phyloP scores from a whole-genome alignment of 2,329 filamentous ascomycete genomes.

The Zymoseptoria tritici region DNA sequence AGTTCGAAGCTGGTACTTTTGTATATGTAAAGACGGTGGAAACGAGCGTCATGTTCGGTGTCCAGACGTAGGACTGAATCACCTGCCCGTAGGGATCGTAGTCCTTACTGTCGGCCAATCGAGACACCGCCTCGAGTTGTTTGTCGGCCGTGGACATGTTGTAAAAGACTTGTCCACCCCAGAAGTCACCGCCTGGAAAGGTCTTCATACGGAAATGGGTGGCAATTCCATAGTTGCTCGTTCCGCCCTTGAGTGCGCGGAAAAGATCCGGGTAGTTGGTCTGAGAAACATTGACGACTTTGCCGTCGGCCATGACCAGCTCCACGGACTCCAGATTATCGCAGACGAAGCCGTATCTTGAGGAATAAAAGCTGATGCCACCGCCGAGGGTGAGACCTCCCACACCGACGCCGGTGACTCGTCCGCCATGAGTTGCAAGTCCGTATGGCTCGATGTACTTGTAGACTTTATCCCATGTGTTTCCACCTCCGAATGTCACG shows the following conservation, averaged over 20 bases:
- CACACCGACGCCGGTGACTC: constrained; percentile 19
- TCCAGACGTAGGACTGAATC: neutral
- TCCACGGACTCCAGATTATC: constrained; percentile 24
- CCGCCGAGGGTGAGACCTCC: constrained; percentile 24
- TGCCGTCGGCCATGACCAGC: constrained; percentile 20
- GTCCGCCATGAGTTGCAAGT: constrained; percentile 15
- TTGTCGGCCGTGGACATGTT: neutral
- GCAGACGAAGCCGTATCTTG: constrained; percentile 20
- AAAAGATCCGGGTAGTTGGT: constrained; percentile 17
- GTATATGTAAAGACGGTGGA: neutral
- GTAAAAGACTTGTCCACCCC: neutral
- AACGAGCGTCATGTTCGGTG: neutral
- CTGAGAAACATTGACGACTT: constrained; percentile 15
- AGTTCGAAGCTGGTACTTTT: neutral
- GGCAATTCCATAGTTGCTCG: constrained; percentile 22
- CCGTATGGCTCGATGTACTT: constrained; percentile 6
- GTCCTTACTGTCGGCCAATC: neutral
- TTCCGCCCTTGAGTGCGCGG: constrained; percentile 18
- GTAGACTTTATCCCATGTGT: constrained; percentile 11
- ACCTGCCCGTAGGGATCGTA: neutral
- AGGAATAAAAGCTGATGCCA: constrained; percentile 22
- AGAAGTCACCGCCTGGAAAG: constrained; percentile 1
- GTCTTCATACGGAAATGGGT: constrained; percentile 18
- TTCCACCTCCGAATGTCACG: constrained; percentile 34
- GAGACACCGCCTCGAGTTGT: neutral